Conservation (phyloP, 345 rosid species). For the Pistacia vera region DNA sequence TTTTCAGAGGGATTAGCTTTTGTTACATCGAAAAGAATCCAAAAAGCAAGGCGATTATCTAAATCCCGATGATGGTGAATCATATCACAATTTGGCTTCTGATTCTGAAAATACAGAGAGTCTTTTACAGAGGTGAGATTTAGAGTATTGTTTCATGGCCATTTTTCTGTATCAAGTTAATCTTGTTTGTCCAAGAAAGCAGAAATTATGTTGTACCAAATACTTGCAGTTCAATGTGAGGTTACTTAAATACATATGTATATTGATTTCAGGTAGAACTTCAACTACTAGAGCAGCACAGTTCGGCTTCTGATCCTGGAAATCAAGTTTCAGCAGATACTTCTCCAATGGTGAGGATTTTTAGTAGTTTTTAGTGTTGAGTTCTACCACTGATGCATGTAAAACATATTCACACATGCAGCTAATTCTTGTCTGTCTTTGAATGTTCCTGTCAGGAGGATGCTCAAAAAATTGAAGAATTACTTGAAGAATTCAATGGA, state of each 20-base stretch:
- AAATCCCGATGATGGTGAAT: neutral
- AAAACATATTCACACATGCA: neutral
- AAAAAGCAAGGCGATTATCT: neutral
- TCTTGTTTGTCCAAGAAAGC: neutral
- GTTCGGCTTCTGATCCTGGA: neutral
- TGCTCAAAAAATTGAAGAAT: too few species aligned
- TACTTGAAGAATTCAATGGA: neutral
- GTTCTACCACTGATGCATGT: neutral
- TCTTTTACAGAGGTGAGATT: too few species aligned
- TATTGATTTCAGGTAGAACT: conserved; percentile 1
- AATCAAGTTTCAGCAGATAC: neutral
- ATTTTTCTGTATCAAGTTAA: too few species aligned
- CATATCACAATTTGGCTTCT: neutral
- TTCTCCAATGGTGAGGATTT: neutral
- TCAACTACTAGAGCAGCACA: neutral
- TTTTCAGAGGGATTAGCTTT: neutral
- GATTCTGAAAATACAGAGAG: neutral
- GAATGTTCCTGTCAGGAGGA: too few species aligned
- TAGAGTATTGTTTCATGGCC: too few species aligned
- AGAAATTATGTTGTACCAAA: neutral
- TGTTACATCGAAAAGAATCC: conserved; percentile 4
- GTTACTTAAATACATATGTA: too few species aligned
- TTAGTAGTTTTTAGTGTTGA: too few species aligned
- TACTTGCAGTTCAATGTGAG: neutral
- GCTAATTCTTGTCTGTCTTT: too few species aligned